A percentile compares a stretch with the other conserved stretches of the same genome.
These are phyloP conservation scores for Pelargonium citronellum DNA, from an alignment of 441 rosid genomes.

Conservation along the genomic window DNA sequence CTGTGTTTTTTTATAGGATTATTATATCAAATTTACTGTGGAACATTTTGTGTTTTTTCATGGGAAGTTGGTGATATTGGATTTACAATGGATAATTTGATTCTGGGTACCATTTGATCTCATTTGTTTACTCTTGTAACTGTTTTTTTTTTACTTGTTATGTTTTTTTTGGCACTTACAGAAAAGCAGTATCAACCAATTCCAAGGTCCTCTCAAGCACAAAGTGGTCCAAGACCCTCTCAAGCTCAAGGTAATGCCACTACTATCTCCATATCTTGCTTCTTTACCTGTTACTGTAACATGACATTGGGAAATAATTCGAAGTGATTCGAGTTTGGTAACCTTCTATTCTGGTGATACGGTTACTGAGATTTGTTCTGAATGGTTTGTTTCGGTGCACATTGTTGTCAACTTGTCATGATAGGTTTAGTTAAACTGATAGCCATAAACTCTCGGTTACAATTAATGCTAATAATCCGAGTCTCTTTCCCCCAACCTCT, in stretches of 20 bases:
- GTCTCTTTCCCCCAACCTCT: neutral
- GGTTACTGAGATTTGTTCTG: slow-evolving; percentile 2
- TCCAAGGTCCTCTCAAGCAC: neutral
- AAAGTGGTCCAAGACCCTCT: slow-evolving; percentile 11
- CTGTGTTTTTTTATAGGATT: neutral
- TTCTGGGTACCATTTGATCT: slow-evolving; percentile 1
- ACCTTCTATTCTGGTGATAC: slow-evolving; percentile 8
- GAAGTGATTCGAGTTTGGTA: slow-evolving; percentile 4
- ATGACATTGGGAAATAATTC: no score
- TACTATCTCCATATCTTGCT: neutral
- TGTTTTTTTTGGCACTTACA: neutral
- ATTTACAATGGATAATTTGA: slow-evolving; percentile 4
- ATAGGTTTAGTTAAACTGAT: neutral
- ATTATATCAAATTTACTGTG: neutral
- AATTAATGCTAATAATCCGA: neutral
- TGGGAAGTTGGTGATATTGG: neutral
- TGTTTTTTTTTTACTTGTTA: neutral
- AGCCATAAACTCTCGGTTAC: neutral
- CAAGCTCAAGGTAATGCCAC: slow-evolving; percentile 7
- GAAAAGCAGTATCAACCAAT: slow-evolving; percentile 15
- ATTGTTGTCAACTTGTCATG: neutral
- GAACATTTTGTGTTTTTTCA: neutral
- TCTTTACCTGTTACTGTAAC: no score
- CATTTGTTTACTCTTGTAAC: neutral
- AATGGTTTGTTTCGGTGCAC: slow-evolving; percentile 8